Percentiles rank a stretch among this genome's conserved stretches.
These are phyloP conservation scores for Globisporangium polare DNA, from an alignment of 352 stramenopile genomes.

Conservation along the genomic window DNA sequence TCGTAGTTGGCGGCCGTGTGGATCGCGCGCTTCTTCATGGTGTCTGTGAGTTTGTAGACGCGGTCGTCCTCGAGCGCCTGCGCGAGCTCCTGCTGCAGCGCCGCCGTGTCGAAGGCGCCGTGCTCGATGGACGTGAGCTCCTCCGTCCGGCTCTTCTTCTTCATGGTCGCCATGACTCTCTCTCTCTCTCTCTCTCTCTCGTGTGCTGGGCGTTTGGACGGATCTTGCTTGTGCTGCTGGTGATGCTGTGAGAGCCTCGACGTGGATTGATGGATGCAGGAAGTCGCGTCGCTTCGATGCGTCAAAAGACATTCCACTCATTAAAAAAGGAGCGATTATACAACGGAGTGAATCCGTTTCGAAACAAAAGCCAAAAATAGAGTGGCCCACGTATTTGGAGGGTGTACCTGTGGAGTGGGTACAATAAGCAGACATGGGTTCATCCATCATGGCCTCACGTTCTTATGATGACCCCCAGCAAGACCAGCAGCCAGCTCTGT, in stretches of 20 bases:
- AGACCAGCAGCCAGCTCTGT: too few species aligned
- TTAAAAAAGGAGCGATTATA: neutral
- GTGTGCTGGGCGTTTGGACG: neutral
- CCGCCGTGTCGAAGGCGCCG: constrained; percentile 66
- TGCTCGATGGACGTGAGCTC: constrained; percentile 77
- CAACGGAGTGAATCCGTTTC: neutral
- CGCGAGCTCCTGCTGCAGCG: constrained; percentile 67
- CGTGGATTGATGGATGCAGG: neutral
- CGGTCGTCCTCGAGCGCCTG: constrained; percentile 76
- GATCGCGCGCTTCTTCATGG: constrained; percentile 87
- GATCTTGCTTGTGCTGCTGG: neutral
- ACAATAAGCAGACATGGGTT: neutral
- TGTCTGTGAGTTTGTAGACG: constrained; percentile 81
- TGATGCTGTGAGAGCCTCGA: neutral
- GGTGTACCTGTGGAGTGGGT: neutral
- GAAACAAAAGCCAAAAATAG: neutral
- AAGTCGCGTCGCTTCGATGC: constrained; percentile 1
- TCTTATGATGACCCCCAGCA: neutral
- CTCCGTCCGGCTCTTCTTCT: constrained; percentile 19
- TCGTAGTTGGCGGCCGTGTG: constrained; percentile 81
- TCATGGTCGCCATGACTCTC: constrained; percentile 23
- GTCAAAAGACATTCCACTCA: neutral
- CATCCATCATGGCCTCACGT: neutral
- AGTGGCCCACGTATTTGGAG: neutral
- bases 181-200: neutral